phyloP scores from a whole-genome alignment of 2,329 filamentous ascomycete genomes.

The Trichoderma koningii region DNA sequence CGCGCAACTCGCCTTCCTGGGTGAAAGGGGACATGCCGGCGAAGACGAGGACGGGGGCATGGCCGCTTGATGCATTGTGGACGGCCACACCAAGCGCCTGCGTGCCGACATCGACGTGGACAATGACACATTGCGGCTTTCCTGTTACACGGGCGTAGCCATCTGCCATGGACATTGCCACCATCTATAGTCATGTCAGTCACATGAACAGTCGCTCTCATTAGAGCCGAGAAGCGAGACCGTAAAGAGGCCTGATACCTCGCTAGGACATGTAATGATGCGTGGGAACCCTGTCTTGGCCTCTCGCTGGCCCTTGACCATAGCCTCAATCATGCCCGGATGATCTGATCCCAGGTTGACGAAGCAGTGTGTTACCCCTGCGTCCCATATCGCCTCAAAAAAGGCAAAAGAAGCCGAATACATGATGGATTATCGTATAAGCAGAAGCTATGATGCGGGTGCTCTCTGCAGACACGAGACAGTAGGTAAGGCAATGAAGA shows the following conservation, averaged over 20 bases:
- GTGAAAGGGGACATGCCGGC: constrained; percentile 9
- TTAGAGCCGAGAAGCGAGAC: neutral
- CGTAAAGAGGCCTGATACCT: neutral
- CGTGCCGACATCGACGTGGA: constrained; percentile 2
- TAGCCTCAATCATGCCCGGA: constrained; percentile 2
- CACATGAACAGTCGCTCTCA: neutral
- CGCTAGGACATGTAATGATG: constrained; percentile 6
- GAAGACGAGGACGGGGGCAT: constrained; percentile 1
- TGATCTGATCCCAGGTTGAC: constrained; percentile 13
- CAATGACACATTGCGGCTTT: constrained; percentile 11
- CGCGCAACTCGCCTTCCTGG: constrained; percentile 5
- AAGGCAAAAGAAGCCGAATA: constrained; percentile 3
- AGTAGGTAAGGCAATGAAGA: neutral
- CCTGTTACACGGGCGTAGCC: constrained; percentile 5
- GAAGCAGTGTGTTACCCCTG: constrained; percentile 9
- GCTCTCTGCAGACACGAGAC: neutral
- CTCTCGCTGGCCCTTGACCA: constrained; percentile 10
- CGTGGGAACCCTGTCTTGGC: neutral
- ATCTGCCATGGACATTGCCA: constrained; percentile 13
- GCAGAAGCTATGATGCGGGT: no score
- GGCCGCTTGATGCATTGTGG: constrained; percentile 6
- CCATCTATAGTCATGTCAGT: neutral
- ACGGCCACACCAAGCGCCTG: constrained; percentile 1
- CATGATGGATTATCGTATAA: neutral
- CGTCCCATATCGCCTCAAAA: constrained; percentile 8